Conservation (phyloP, 139 green algal species). For the Spirogloea muscicola region DNA sequence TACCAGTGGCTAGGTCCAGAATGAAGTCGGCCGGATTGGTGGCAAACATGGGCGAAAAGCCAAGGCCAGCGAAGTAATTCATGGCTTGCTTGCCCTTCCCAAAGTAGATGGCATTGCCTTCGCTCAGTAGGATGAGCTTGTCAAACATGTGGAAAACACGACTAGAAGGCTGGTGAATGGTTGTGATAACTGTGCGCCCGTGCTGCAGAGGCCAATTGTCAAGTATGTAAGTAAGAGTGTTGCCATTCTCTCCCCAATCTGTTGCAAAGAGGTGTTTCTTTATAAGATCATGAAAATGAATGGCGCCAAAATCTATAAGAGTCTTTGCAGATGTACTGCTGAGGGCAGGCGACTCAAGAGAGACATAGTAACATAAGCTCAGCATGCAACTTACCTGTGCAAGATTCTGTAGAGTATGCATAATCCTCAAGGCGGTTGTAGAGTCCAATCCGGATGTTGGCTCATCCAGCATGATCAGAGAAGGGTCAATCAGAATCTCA, state of each 20-base stretch:
- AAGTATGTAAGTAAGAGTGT: too few species aligned
- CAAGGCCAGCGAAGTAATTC: slow-evolving; percentile 43
- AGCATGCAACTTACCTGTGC: slow-evolving; percentile 15
- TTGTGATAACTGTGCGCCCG: slow-evolving; percentile 60
- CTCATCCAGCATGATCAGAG: slow-evolving; percentile 83
- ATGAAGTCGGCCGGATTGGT: slow-evolving; percentile 48
- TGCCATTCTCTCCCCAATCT: too few species aligned
- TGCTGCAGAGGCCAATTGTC: slow-evolving; percentile 24
- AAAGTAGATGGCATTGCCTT: slow-evolving; percentile 51
- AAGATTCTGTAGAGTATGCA: slow-evolving; percentile 59
- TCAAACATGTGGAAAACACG: slow-evolving; percentile 75
- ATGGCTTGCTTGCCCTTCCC: slow-evolving; percentile 23
- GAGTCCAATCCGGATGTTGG: slow-evolving; percentile 76
- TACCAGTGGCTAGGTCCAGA: slow-evolving; percentile 32
- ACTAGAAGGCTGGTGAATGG: slow-evolving; percentile 78
- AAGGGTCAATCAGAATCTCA: slow-evolving; percentile 92
- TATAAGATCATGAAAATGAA: too few species aligned
- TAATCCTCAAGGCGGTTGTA: slow-evolving; percentile 83
- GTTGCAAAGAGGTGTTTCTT: too few species aligned
- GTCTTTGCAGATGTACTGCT: too few species aligned
- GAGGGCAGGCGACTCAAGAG: too few species aligned
- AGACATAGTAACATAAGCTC: too few species aligned
- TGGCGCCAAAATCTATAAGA: too few species aligned
- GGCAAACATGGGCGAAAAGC: slow-evolving; percentile 25
- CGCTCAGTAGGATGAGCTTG: slow-evolving; percentile 68